Base-by-base conservation (phyloP, 352 stramenopile species). In the Globisporangium camurandrum region DNA sequence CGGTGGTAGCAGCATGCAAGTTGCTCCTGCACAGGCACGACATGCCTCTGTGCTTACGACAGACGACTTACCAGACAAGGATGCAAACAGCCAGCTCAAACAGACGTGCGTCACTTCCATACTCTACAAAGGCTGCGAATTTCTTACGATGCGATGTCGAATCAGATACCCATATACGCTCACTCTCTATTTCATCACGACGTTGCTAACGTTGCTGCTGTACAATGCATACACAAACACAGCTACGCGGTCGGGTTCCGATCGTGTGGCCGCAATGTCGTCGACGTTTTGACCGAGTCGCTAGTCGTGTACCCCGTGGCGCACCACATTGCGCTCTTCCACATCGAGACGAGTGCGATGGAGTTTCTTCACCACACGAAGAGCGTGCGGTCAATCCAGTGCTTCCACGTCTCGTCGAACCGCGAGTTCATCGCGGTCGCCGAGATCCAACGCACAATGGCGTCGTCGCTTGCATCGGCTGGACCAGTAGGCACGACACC, bases 361-460 rank as follows among this genome's bases (percentile, higher is more conserved):
- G 78, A 88, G 24, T 93, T 92, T 30, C 61, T 93, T 20, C 69
- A 89, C 42, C 66, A 75, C 17, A 69, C 81, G 42, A 64, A 69
- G 1, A 57, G 60, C 11, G 58, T 78, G 26, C 75, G 78, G 34
- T 66, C 50, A 4, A 58, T 87, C 14, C 74, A 89, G 47, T 78
- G 69, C 49, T 83, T 93, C 58, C 72, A 76, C 30, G 40, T 93
- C 22, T 83, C 76, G 9, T 57, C 69, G 1, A 88, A 90, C 48
- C 68, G 74, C 17, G 78, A 93, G 41, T 51, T 87, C 3, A 54
- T 93, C 9, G 79, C 67, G 0, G 69, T 93, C 19, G 74, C 64
- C 20, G 82, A 93, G 62, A 50, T 84, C 8, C 67, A 71, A 43
- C 65, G 79, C 38, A 54, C 54, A 3, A 56, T 46, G 28, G 47